Conservation (phyloP, 2,329 filamentous ascomycete species). For the Lecanicillium sp. region DNA sequence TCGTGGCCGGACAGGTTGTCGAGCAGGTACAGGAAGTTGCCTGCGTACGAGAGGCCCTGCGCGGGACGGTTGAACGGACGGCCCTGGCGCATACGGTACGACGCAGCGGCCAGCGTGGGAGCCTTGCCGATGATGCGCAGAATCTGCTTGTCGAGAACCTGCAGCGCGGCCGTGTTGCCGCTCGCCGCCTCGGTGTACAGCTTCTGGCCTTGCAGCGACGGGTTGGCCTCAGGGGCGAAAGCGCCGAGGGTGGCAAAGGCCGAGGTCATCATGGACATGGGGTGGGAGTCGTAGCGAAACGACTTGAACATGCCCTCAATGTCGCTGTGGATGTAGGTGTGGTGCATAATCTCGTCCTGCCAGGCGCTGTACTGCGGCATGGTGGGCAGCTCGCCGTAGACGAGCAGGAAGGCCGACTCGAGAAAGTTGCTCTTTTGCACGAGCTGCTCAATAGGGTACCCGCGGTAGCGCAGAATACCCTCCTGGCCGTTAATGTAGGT, state of each 20-base stretch:
- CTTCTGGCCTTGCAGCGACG: constrained; percentile 40
- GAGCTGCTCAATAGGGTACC: constrained; percentile 44
- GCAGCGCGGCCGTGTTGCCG: constrained; percentile 30
- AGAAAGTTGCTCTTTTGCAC: constrained; percentile 41
- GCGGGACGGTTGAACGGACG: constrained; percentile 41
- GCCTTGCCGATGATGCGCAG: constrained; percentile 44
- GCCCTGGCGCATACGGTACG: constrained; percentile 46
- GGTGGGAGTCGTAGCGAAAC: constrained; percentile 43
- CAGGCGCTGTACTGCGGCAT: constrained; percentile 30
- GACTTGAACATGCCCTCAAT: constrained; percentile 43
- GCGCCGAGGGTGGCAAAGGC: constrained; percentile 41
- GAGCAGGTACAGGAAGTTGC: constrained; percentile 48
- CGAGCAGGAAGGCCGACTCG: constrained; percentile 41
- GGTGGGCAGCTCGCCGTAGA: constrained; percentile 43
- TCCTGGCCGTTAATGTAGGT: constrained; percentile 46
- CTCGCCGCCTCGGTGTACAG: constrained; percentile 38
- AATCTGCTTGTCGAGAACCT: constrained; percentile 43
- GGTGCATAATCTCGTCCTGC: constrained; percentile 42
- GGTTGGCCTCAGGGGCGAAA: constrained; percentile 42
- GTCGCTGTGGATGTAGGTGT: constrained; percentile 41
- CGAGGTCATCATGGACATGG: constrained; percentile 43
- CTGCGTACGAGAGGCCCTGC: constrained; percentile 40
- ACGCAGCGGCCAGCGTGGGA: constrained; percentile 40
- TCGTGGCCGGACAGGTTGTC: constrained; percentile 40
- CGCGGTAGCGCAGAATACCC: constrained; percentile 43